Base-by-base conservation (phyloP, 2,329 filamentous ascomycete genomes). In the Tolypocladium ovalisporum region DNA sequence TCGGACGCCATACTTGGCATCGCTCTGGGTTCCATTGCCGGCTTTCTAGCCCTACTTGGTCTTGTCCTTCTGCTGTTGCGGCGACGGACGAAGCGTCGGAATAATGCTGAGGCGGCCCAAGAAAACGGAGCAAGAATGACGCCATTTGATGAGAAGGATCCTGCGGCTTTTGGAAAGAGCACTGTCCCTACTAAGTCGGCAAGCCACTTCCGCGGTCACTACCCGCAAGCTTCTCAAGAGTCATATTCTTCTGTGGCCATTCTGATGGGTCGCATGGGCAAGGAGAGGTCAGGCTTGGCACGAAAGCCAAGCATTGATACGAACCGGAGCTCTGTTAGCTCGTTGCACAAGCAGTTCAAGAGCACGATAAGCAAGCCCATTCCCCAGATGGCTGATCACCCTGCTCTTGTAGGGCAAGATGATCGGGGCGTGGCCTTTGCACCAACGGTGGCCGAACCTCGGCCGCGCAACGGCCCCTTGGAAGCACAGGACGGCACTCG, bases 11-110 rank as follows among this genome's bases (percentile, higher is more conserved):
- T 96, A 34, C 79, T 97, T 1, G 92, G 89, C 37, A 89, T 89
- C 54, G 89, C 89, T 0, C 79, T 97, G 1, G 91, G 92, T 15
- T 85, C 86, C n/a, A 84, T 96, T 27, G 81, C 89, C 55, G 90
- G 88, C 22, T 75, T 90, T 55, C 84, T 87, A 24, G 73, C 84
- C 0, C 68, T 96, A 8, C 75, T 95, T n/a, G 78, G 88, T 32
- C 69, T 89, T 1, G 68, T 90, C n/a, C 78, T 97, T 24, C 75
- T 94, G 54, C 76, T 88, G 10, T 56, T 75, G 13, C 65, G 70
- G 49, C 68, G 69, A 24, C 67, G 81, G 63, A 84, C 81, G 68
- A 79, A 80, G 64, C 79, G 80, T 62, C 80, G 76, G 56, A 73
- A 76, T 54, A 78, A 79, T 56, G 67, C 72, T 42, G 79, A 81